Conservation (phyloP, 1,284 basidiomycete genomes). For the Sphagnurus paluster region DNA sequence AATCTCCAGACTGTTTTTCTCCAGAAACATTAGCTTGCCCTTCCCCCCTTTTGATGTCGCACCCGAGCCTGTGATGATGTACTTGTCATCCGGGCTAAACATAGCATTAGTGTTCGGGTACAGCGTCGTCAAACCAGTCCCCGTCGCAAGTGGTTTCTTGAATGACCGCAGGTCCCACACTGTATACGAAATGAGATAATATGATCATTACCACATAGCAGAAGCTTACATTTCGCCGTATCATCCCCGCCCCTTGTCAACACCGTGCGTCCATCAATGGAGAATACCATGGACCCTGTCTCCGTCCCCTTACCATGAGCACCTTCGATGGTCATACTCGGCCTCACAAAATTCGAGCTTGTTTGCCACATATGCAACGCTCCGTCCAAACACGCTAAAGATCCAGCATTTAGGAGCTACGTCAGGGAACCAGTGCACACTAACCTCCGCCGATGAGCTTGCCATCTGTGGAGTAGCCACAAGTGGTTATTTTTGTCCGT, state of each 20-base stretch:
- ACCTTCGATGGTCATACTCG: constrained; percentile 80
- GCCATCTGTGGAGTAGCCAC: constrained; percentile 86
- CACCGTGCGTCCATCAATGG: constrained; percentile 79
- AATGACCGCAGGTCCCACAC: constrained; percentile 94
- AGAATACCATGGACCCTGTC: constrained; percentile 83
- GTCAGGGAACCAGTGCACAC: constrained; percentile 27
- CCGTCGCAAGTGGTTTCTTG: constrained; percentile 81
- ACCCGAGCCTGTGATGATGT: constrained; percentile 81
- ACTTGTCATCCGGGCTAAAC: constrained; percentile 90
- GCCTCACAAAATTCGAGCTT: constrained; percentile 89
- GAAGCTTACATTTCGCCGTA: constrained; percentile 79
- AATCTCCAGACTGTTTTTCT: constrained; percentile 66
- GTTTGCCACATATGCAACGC: constrained; percentile 92
- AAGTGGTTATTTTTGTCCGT: constrained; percentile 88
- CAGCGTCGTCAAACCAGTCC: constrained; percentile 65
- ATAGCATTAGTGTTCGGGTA: constrained; percentile 92
- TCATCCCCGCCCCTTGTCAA: constrained; percentile 91
- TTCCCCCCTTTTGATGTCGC: constrained; percentile 62
- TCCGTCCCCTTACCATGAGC: constrained; percentile 86
- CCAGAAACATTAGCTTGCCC: constrained; percentile 77
- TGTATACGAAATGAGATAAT: constrained; percentile 34
- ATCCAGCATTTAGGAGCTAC: constrained; percentile 14
- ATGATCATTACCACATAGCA: constrained; percentile 7
- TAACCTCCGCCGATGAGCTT: constrained; percentile 83
- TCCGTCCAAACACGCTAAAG: constrained; percentile 83